Evolutionary conservation across 164 flowering plant genomes (phyloP), one percentile per base, ranked within the genome.

Genomic region (Chimonanthus salicifolius): DNA sequence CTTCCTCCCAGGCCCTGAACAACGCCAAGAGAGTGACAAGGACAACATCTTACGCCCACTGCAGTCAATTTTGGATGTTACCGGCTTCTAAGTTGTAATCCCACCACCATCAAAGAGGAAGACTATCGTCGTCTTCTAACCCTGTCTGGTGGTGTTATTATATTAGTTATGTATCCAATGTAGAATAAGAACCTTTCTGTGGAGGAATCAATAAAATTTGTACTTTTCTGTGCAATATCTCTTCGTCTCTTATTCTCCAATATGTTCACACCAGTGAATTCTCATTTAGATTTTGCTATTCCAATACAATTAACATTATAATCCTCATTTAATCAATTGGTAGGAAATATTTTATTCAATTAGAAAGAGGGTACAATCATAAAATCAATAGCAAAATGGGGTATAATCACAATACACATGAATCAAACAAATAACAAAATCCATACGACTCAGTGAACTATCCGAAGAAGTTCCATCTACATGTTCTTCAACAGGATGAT

Each of bases 401-500:
- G 8, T 15, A 7, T 15, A 54, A 20, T n/a, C 65, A 11, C 49
- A 44, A 65, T 65, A 65, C 68, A 13, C 16, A 65, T 43, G 68
- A 65, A 65, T 65, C 68, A 45, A 4, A 65, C 15, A 4, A 65
- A 65, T 65, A 65, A 15, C 68, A 65, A 65, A 65, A 65, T 45
- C 68, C n/a, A 33, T 4, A 11, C 8, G 7, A 63, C 21, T 18
- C 21, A n/a, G 18, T 18, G 43, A 63, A 54, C 60, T 15, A 54
- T 8, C 15, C 2, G 60, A n/a, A 13, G 7, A 43, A 9, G 68
- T 8, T 10, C 54, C 21, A 68, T 8, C 47, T 78, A 81, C 45
- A 64, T 75, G 64, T 49, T 76, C 71, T 84, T 85, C 43, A 85
- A 20, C 72, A 74, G 65, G 47, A 80, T 20, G 69, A 72, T 54